Percentiles rank a stretch among this genome's conserved stretches.
These are phyloP conservation scores for Fusarium sambucinum DNA, from an alignment of 2,329 filamentous ascomycete species.

Conservation along the genomic window DNA sequence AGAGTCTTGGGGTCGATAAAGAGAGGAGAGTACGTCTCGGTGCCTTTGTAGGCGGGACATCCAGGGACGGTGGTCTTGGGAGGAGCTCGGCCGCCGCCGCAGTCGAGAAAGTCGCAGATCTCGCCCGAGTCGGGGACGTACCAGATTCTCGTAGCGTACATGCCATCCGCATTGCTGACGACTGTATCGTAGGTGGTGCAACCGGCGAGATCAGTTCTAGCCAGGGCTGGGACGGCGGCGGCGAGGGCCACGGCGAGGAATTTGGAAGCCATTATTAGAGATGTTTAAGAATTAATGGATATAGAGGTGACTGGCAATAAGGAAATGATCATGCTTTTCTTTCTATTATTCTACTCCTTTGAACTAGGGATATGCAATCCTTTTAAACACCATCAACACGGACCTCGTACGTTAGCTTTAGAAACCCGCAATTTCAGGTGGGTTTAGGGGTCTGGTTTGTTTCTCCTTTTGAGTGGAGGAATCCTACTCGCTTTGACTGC, in stretches of 20 bases:
- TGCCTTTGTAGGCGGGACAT: constrained; percentile 67
- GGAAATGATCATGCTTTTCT: constrained; percentile 15
- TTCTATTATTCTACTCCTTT: not conserved
- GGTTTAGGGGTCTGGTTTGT: constrained; percentile 16
- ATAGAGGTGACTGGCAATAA: not conserved
- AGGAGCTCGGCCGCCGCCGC: constrained; percentile 74
- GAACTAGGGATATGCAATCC: constrained; percentile 7
- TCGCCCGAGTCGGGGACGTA: constrained; percentile 74
- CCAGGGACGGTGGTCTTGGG: constrained; percentile 73
- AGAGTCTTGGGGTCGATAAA: constrained; percentile 58
- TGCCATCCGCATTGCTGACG: constrained; percentile 46
- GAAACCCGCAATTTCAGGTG: not conserved
- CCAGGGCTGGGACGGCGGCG: constrained; percentile 52
- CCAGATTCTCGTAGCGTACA: constrained; percentile 65
- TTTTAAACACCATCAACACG: constrained; percentile 23
- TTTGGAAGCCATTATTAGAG: constrained; percentile 47
- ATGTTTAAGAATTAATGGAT: constrained; percentile 14
- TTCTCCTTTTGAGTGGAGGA: not conserved
- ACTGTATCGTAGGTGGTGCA: constrained; percentile 58
- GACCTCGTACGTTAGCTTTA: constrained; percentile 3
- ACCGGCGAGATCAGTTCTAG: constrained; percentile 60
- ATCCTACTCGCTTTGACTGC: not conserved
- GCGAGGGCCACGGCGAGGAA: constrained; percentile 46
- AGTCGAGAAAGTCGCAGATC: constrained; percentile 73
- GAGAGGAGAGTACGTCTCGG: constrained; percentile 64